Base-by-base conservation (phyloP, 208 protist genomes). In the Trypanosoma caninum region DNA sequence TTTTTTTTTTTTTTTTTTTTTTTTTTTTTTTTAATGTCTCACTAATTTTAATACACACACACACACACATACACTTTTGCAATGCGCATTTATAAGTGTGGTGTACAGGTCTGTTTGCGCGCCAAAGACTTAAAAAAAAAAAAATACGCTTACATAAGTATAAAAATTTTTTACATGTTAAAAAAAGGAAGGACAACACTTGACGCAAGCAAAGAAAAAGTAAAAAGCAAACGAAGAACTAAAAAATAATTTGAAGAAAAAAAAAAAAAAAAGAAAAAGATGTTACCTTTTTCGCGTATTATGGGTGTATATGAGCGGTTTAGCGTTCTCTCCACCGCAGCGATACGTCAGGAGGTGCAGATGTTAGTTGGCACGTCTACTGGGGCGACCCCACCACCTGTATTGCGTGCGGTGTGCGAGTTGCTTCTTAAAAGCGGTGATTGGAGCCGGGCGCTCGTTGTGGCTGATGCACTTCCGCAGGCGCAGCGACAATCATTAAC, bases 401-500 rank as follows among this genome's bases (percentile, higher is more conserved):
- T 46, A 20, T 41, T 72, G 13, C 44, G 41, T 28, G 50, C 44
- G 14, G 57, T 65, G 8, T 72, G 65, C 37, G 41, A 42, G 11
- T 33, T 72, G 3, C 44, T 72, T 10, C 40, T 59, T 33, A 57
- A 65, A 41, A 65, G 65, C 30, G 57, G 65, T 40, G 68, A 72
- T 35, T 54, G 56, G 47, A 62, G 52, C 34, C 58, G 50, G 20
- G 50, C 55, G 0, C 11, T 63, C 27, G 30, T 47, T 31, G 72
- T 57, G 30, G 72, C 48, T 8, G 52, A 35, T 18, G 44, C n/a
- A 7, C 42, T 62, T 59, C 65, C 60, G 45, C 59, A 28, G 41
- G 54, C 35, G 13, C 27, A 52, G 42, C 34, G 41, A 34, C 16
- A 55, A 48, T 41, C 56, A 20, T 14, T 72, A 8, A 28, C 65